Evolutionary conservation across 2,329 filamentous ascomycete genomes (phyloP), one percentile per base, ranked within the genome.

Genomic region (Colletotrichum navitas): DNA sequence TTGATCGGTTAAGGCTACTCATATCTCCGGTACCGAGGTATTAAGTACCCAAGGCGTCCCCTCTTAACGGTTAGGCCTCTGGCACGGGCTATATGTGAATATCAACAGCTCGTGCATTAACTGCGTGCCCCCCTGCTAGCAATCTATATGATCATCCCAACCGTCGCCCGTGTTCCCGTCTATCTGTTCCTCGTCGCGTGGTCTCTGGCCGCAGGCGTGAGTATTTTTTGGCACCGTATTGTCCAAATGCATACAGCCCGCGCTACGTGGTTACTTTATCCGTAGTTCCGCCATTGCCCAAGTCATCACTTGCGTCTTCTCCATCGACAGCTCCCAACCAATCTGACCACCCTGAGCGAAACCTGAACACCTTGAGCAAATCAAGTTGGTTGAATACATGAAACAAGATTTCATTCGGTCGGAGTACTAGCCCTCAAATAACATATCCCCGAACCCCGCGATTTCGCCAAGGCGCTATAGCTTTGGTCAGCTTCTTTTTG

Each of bases 161-260:
- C 90, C 76, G 93, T 98, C 74, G 90, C 92, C 7, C 89, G 96
- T 68, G 94, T 98, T 79, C 96, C 96, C 1, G 90, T 99, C 64
- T 98, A 99, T 81, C 86, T 96, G 62, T 87, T 97, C 41, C 88
- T 99, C 34, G 91, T 98, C 47, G 90, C 89, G 52, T 99, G 96
- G 96, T 97, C 95, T 45, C 85, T 99, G 75, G 96, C 96, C 58
- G 97, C 96, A 1, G 96, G 96, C 32, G 93, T 98, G 61, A 98
- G 95, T 82, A 98, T 99, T 76, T n/a, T 12, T 14, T 39, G 36
- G 36, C 36, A 12, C 36, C 10, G 11, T 39, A 2, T 14, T 10
- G 11, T 11, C 36, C 36, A 14, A 11, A 2, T 10, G 12, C 10
- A 18, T 1, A 43, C 16, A 43, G 16, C 18, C 14, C 16, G 18